These are phyloP conservation scores for Tolypocladium guangdongense DNA, from an alignment of 2,329 filamentous ascomycete species.

Conservation along the genomic window DNA sequence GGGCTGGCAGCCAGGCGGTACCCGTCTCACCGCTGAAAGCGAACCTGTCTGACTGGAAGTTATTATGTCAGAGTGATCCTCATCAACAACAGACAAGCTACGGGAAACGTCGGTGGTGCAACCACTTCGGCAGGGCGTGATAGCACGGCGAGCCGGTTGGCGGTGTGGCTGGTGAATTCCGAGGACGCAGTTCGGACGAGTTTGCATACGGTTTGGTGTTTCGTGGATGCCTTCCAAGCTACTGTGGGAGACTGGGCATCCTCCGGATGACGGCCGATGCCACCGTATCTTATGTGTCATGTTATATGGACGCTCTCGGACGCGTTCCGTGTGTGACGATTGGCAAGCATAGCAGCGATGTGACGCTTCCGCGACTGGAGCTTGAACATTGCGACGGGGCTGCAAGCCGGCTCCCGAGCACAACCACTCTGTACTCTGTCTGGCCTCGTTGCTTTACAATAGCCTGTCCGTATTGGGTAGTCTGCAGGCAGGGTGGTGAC, in stretches of 20 bases:
- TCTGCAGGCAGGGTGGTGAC: neutral
- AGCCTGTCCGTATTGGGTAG: neutral
- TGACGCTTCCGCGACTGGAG: neutral
- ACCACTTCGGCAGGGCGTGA: neutral
- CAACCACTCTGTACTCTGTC: neutral
- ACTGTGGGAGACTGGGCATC: neutral
- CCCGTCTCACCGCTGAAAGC: neutral
- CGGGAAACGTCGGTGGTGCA: neutral
- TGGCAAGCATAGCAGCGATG: neutral
- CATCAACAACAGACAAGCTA: neutral
- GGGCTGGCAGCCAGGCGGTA: neutral
- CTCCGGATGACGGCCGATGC: neutral
- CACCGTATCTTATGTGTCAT: neutral
- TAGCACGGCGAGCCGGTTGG: neutral
- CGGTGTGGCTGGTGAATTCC: neutral
- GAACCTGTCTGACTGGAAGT: neutral
- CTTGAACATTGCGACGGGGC: neutral
- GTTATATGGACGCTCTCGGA: neutral
- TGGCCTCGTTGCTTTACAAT: neutral
- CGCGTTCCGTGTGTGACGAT: neutral
- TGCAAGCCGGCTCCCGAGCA: neutral
- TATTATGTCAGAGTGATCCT: neutral
- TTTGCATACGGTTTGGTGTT: neutral
- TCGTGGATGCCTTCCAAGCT: neutral
- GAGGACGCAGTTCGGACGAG: neutral